Percentiles rank a stretch among this genome's conserved stretches.
phyloP scores from a whole-genome alignment of 495 filamentous ascomycete genomes.

The Penicillium antarcticum region DNA sequence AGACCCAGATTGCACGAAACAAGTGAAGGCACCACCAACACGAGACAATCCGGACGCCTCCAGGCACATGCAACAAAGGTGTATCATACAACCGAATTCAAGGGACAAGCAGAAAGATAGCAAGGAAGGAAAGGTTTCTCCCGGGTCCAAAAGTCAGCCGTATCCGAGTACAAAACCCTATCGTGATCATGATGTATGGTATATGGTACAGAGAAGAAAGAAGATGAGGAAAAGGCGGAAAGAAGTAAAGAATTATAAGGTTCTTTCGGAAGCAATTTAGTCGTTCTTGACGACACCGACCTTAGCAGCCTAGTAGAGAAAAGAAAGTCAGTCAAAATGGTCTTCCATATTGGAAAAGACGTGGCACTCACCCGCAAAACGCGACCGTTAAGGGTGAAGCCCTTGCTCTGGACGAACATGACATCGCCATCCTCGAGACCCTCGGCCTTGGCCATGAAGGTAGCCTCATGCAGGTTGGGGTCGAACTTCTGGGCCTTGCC shows the following conservation, averaged over 20 bases:
- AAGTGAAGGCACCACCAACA: constrained; percentile 20
- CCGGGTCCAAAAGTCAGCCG: constrained; percentile 22
- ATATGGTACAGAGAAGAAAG: constrained; percentile 42
- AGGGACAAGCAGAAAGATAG: constrained; percentile 21
- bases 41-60: constrained; percentile 37
- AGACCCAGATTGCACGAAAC: constrained; percentile 19
- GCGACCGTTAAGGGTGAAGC: constrained; percentile 86
- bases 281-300: constrained; percentile 84
- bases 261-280: constrained; percentile 29
- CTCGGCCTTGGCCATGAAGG: constrained; percentile 80
- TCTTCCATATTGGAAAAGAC: background rate
- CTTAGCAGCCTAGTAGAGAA: constrained; percentile 66
- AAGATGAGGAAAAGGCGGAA: constrained; percentile 8
- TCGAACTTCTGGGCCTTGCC: constrained; percentile 69
- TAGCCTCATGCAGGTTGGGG: constrained; percentile 93
- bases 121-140: constrained; percentile 21
- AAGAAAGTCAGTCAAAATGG: constrained; percentile 13
- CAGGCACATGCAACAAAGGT: constrained; percentile 33
- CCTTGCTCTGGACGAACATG: constrained; percentile 92
- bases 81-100: constrained; percentile 43
- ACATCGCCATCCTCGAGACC: constrained; percentile 87
- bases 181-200: constrained; percentile 36
- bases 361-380: constrained; percentile 64
- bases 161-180: constrained; percentile 24
- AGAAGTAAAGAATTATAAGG: constrained; percentile 1